phyloP scores from a whole-genome alignment of 164 flowering plant species.

The Liquidambar formosana region DNA sequence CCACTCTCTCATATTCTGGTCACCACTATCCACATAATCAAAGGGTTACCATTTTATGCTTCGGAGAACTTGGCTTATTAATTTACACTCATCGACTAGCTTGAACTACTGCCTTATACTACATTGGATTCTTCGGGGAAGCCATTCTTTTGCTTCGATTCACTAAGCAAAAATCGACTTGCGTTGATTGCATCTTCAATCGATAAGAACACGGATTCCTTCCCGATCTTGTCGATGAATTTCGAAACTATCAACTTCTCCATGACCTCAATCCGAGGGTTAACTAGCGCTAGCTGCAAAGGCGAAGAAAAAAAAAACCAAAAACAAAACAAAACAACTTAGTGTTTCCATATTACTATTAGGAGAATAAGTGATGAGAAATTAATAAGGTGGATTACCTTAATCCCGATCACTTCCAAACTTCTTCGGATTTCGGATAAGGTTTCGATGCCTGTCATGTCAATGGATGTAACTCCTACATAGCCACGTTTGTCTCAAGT shows the following conservation, averaged over 20 bases:
- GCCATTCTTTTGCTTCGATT: neutral
- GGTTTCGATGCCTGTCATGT: conserved; percentile 66
- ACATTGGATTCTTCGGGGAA: neutral
- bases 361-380: no score
- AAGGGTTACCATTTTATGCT: no score
- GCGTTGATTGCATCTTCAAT: conserved; percentile 58
- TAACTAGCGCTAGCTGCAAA: conserved; percentile 53
- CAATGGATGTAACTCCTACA: conserved; percentile 70
- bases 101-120: no score
- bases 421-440: conserved; percentile 43
- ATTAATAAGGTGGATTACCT: conserved; percentile 44
- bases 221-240: conserved; percentile 57
- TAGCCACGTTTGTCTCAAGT: neutral
- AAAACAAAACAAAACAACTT: no score
- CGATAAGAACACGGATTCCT: conserved; percentile 54
- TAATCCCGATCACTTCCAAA: conserved; percentile 39
- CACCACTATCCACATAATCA: no score
- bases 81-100: no score
- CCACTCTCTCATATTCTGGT: no score
- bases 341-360: no score
- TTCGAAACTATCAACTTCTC: conserved; percentile 60
- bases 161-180: conserved; percentile 34
- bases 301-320: neutral
- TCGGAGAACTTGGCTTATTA: no score
- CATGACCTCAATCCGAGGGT: conserved; percentile 63